Conservation (phyloP, 139 green algal species). For the Closterium sp. region DNA sequence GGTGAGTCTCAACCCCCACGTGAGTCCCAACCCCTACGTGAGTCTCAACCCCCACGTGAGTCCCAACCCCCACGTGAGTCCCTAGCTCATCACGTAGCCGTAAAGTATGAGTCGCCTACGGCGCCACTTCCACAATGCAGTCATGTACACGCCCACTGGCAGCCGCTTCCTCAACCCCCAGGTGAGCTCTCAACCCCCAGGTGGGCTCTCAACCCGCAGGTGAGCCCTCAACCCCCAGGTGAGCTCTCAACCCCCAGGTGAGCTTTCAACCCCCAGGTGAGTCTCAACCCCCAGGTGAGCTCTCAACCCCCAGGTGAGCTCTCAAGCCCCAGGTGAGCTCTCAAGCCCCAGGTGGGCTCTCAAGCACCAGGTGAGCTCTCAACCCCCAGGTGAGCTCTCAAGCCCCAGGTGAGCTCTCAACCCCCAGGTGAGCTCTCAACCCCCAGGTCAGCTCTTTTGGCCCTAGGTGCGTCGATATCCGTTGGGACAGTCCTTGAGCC, state of each 20-base stretch:
- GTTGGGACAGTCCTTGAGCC: no score
- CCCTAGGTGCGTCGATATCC: no score
- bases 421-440: no score
- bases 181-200: background rate
- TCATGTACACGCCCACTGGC: background rate
- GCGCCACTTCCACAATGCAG: conserved; percentile 9
- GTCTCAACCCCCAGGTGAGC: no score
- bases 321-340: no score
- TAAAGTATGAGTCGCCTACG: background rate
- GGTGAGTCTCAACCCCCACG: background rate
- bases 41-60: background rate
- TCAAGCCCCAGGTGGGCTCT: background rate
- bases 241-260: background rate
- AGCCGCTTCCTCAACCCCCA: background rate
- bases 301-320: no score
- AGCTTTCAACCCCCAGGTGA: no score
- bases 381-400: no score
- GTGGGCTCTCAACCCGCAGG: no score
- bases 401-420: no score
- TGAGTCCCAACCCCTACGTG: background rate
- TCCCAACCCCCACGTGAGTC: background rate
- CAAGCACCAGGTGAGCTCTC: no score
- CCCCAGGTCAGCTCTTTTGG: no score
- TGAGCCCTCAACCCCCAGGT: background rate
- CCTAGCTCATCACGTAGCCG: background rate